Evolutionary conservation across 2,329 filamentous ascomycete genomes (phyloP).

Genomic region (Trichoderma breve): DNA sequence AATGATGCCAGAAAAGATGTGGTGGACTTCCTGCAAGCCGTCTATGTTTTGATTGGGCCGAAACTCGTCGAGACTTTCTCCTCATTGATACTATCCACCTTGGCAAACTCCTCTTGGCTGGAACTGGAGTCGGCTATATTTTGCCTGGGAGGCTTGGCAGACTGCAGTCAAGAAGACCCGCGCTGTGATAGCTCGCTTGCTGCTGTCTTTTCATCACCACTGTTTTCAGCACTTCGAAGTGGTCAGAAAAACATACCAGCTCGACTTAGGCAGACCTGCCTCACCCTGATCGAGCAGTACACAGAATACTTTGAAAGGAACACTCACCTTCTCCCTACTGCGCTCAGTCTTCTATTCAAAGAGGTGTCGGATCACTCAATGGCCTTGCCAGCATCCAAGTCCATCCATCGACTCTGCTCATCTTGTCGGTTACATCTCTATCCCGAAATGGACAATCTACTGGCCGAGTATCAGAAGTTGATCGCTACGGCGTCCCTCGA

Average conservation of each 20-base stretch:
- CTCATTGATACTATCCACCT: slow-evolving; percentile 50
- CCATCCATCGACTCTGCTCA: slow-evolving; percentile 71
- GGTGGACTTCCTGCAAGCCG: slow-evolving; percentile 71
- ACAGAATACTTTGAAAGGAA: slow-evolving; percentile 74
- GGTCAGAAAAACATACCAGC: slow-evolving; percentile 54
- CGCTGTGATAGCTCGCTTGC: slow-evolving; percentile 57
- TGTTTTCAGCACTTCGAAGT: slow-evolving; percentile 56
- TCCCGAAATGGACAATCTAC: slow-evolving; percentile 64
- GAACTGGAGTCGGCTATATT: slow-evolving; percentile 61
- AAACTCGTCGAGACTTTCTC: slow-evolving; percentile 57
- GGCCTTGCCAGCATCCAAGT: slow-evolving; percentile 67
- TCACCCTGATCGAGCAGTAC: slow-evolving; percentile 69
- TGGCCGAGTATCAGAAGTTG: slow-evolving; percentile 69
- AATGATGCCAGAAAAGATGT: slow-evolving; percentile 74
- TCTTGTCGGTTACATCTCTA: slow-evolving; percentile 71
- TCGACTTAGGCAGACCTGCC: slow-evolving; percentile 64
- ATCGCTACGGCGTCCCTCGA: slow-evolving; percentile 55
- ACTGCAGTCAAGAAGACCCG: slow-evolving; percentile 60
- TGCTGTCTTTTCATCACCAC: slow-evolving; percentile 58
- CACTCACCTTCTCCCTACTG: slow-evolving; percentile 63
- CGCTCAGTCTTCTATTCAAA: slow-evolving; percentile 71
- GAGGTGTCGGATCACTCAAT: slow-evolving; percentile 62
- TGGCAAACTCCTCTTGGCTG: slow-evolving; percentile 51
- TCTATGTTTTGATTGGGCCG: slow-evolving; percentile 61
- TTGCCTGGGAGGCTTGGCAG: slow-evolving; percentile 65